Conservation (phyloP, 73 alveolate genomes). For the Paramecium primaurelia region DNA sequence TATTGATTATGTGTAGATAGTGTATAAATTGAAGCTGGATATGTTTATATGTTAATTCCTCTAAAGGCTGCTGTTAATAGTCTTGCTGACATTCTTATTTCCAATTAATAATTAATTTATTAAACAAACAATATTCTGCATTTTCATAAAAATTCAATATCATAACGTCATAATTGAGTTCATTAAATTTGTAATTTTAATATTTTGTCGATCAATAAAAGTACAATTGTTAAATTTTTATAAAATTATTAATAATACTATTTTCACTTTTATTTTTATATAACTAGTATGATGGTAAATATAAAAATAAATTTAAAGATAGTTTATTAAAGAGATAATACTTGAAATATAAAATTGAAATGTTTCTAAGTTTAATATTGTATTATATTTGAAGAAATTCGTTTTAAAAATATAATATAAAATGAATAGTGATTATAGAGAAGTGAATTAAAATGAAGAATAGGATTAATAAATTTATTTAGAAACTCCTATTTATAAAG, state of each 20-base stretch:
- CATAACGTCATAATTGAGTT: not conserved
- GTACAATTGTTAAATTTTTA: not conserved
- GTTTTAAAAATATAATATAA: not conserved
- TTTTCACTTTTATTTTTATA: not conserved
- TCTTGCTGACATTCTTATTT: not conserved
- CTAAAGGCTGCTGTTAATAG: not conserved
- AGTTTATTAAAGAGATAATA: too few relatives aligned
- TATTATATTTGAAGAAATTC: not conserved
- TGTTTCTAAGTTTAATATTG: not conserved
- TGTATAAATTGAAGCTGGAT: not conserved
- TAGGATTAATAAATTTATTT: not conserved
- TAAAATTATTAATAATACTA: not conserved
- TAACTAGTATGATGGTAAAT: too few relatives aligned
- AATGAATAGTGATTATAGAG: not conserved
- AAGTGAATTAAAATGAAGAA: not conserved
- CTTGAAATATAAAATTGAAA: too few relatives aligned
- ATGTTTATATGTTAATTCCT: not conserved
- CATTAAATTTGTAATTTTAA: not conserved
- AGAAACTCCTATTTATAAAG: not conserved
- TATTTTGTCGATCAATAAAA: not conserved
- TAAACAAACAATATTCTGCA: not conserved
- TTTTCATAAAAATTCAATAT: not conserved
- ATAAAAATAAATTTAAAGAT: too few relatives aligned
- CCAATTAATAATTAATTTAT: not conserved
- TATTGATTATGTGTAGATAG: not conserved